Evolutionary conservation across 129 eudicot genomes (phyloP).

Genomic region (Escallonia herrerae): DNA sequence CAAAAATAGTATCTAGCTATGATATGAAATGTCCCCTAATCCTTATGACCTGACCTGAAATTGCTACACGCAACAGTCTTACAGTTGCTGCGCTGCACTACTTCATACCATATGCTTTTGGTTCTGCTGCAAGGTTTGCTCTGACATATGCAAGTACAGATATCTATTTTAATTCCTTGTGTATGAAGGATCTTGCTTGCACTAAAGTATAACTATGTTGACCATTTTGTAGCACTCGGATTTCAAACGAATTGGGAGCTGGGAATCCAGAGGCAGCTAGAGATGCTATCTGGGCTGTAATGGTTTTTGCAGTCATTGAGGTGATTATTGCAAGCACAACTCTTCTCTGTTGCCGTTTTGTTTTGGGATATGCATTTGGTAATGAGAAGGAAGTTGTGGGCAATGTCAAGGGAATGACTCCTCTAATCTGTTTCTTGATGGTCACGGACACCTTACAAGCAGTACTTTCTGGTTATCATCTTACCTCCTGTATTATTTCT

Average conservation of each 20-base stretch:
- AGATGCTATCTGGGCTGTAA: constrained; percentile 22
- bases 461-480: constrained; percentile 26
- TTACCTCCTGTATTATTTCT: background rate
- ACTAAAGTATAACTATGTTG: background rate
- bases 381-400: constrained; percentile 27
- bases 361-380: constrained; percentile 37
- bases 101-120: constrained; percentile 33
- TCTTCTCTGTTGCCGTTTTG: constrained; percentile 13
- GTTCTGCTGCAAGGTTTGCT: constrained; percentile 38
- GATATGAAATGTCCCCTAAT: too few species aligned
- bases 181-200: background rate
- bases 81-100: constrained; percentile 25
- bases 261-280: constrained; percentile 32
- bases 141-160: background rate
- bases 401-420: constrained; percentile 27
- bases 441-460: constrained; percentile 26
- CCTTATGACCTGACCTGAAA: too few species aligned
- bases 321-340: constrained; percentile 14
- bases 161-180: background rate
- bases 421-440: constrained; percentile 31
- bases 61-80: constrained; percentile 13
- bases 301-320: constrained; percentile 25
- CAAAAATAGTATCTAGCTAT: too few species aligned
- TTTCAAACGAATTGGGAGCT: constrained; percentile 49
- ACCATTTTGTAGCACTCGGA: constrained; percentile 25